A percentile compares a stretch with the other conserved stretches of the same genome.
Conservation (phyloP, 2,329 filamentous ascomycete species). For the Colletotrichum phormii region DNA sequence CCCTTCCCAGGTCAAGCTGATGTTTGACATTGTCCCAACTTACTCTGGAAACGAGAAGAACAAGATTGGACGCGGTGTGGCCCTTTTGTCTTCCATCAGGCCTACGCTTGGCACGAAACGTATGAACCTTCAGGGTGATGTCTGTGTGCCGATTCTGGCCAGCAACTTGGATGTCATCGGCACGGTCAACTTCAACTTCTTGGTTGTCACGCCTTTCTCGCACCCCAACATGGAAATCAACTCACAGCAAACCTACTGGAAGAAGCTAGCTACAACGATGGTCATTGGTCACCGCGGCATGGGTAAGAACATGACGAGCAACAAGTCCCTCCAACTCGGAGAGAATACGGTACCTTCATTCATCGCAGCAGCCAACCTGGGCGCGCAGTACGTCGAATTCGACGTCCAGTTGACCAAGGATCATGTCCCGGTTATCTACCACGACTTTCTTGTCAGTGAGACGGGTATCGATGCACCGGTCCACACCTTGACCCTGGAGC, state of each 20-base stretch:
- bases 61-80: constrained; percentile 89
- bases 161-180: constrained; percentile 91
- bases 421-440: constrained; percentile 97
- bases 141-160: constrained; percentile 90
- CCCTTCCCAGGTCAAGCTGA: constrained; percentile 82
- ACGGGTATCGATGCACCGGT: constrained; percentile 97
- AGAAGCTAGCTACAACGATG: constrained; percentile 90
- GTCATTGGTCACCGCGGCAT: constrained; percentile 79
- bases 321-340: constrained; percentile 90
- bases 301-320: constrained; percentile 88
- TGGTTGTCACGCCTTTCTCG: constrained; percentile 92
- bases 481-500: constrained; percentile 92
- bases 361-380: constrained; percentile 93
- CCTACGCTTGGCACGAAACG: constrained; percentile 84
- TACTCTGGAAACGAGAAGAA: constrained; percentile 91
- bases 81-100: constrained; percentile 87
- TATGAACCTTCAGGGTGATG: constrained; percentile 92
- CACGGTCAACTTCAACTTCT: constrained; percentile 95
- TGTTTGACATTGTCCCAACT: constrained; percentile 96
- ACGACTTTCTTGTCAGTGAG: constrained; percentile 97
- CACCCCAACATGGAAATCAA: constrained; percentile 95
- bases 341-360: constrained; percentile 98
- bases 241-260: constrained; percentile 95
- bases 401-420: constrained; percentile 99
- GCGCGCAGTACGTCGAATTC: constrained; percentile 79